These are phyloP conservation scores for Phytophthora quininea DNA, from an alignment of 352 stramenopile species.

Conservation along the genomic window DNA sequence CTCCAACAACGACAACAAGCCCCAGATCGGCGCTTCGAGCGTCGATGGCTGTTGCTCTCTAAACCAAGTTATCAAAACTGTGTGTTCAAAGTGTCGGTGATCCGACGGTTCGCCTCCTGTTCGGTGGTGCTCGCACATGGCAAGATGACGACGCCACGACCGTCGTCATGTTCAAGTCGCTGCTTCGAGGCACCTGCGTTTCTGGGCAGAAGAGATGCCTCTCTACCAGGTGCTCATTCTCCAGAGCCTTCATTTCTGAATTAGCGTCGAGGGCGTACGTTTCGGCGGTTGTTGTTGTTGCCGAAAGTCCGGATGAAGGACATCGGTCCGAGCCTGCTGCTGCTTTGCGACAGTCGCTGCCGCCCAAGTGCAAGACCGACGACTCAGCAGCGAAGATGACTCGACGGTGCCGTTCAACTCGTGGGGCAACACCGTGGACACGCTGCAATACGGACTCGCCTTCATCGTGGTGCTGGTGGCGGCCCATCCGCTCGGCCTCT, in stretches of 20 bases:
- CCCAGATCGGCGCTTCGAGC: background rate
- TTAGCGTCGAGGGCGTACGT: no score
- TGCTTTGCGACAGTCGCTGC: background rate
- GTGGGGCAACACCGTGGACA: conserved; percentile 29
- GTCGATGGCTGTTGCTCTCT: background rate
- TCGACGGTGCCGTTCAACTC: conserved; percentile 39
- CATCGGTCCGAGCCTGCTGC: background rate
- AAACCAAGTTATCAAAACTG: background rate
- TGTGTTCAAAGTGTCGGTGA: background rate
- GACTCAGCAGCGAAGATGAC: conserved; percentile 6
- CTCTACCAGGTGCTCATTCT: background rate
- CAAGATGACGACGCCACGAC: background rate
- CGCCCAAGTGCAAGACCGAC: background rate
- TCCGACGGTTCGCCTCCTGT: background rate
- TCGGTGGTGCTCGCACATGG: background rate
- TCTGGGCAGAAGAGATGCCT: background rate
- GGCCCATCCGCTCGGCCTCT: conserved; percentile 48
- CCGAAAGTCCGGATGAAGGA: background rate
- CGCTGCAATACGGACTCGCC: conserved; percentile 39
- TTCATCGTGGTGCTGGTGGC: conserved; percentile 53
- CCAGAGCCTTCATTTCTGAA: no score
- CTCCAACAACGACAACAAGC: background rate
- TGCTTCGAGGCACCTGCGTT: background rate
- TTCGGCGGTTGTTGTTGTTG: no score
- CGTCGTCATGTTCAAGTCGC: background rate